Evolutionary conservation across 805 yeast genomes (phyloP), one percentile per base, ranked within the genome.

Genomic region (Suhomyces sp.): DNA sequence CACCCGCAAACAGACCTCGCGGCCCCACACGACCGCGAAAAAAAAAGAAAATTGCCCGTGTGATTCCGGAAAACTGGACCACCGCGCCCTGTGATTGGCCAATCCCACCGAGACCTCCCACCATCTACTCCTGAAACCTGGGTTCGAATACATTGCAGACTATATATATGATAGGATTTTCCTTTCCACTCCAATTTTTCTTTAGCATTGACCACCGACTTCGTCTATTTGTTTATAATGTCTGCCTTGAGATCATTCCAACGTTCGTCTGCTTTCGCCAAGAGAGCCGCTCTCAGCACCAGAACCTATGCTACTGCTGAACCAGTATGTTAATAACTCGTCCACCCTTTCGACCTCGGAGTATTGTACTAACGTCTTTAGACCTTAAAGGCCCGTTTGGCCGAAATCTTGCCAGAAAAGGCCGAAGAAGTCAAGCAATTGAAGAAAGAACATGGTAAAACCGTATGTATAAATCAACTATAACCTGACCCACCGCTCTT

Each of bases 301-400:
- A 43, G 68, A 57, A 43, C 61, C 38, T 60, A 51, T 36, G 58
- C 64, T 33, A 56, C 66, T 42, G 63, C 66, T 39, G 67, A 63
- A 47, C 68, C 68, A 55, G 60, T 55, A 39, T 23, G n/a, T n/a
- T n/a, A n/a, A 47, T 43, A 13, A 7, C 12, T 4, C 11, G 19
- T 7, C 16, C 19, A 26, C 16, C 19, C 17, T 7, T 26, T 8
- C 7, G 11, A 7, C 30, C 6, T 12, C n/a, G 12, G 10, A 7
- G 24, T 25, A 12, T n/a, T n/a, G 11, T 35, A 43, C 47, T 43
- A 44, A 40, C 55, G 11, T 19, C 12, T 57, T 36, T 59, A 77
- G 74, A 81, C 96, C 47, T 76, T 93, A 55, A 93, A 93, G 70
- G 95, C 93, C 69, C 82, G 95, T 63, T 90, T 93, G 61, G 95